Conservation (phyloP, 176 grass and related monocot species). For the Ensete ventricosum region DNA sequence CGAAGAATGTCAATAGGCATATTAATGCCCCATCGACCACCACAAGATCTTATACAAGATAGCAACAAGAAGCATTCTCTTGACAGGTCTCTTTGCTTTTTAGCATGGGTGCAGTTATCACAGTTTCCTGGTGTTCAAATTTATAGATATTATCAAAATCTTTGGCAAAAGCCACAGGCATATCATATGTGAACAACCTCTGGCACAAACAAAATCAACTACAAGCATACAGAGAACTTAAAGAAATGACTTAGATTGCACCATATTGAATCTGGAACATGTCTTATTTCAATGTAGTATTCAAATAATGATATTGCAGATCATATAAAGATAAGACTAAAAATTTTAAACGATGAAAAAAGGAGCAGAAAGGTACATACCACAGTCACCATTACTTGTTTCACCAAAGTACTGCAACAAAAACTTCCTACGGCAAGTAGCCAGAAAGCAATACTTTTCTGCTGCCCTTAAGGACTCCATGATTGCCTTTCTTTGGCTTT, state of each 20-base stretch:
- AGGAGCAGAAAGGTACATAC: conserved; percentile 33
- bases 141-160: conserved; percentile 3
- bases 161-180: neutral
- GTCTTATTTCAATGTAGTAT: neutral
- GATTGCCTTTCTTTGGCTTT: conserved; percentile 59
- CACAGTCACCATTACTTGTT: conserved; percentile 37
- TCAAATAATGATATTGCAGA: neutral
- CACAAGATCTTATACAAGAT: conserved; percentile 82
- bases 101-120: conserved; percentile 57
- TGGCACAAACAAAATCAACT: neutral
- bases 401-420: conserved; percentile 92
- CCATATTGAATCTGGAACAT: neutral
- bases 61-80: conserved; percentile 81
- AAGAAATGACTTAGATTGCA: neutral
- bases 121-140: conserved; percentile 66
- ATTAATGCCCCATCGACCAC: conserved; percentile 76
- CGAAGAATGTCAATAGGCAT: conserved; percentile 88
- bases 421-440: conserved; percentile 67
- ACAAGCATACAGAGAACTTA: neutral
- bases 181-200: neutral
- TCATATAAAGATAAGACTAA: neutral
- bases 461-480: conserved; percentile 80
- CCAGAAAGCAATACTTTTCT: conserved; percentile 76
- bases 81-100: conserved; percentile 71
- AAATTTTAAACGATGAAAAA: neutral